Evolutionary conservation across 1,139 yeast genomes (phyloP).

Genomic region (Kodamaea derodonti): DNA sequence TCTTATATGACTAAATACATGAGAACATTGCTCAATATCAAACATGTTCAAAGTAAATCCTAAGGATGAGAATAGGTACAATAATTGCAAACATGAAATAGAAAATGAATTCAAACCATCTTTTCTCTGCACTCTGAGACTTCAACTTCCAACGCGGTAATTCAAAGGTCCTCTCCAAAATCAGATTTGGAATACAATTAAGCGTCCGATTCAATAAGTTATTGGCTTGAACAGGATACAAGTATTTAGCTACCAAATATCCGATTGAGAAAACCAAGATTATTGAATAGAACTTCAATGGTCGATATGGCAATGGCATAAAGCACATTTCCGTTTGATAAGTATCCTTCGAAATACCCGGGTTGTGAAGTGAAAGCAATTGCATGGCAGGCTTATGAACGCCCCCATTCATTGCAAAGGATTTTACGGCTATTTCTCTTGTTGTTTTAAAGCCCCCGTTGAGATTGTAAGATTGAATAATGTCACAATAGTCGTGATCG

Average conservation of each 20-base stretch:
- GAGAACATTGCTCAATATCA: too few relatives aligned
- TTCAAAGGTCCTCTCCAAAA: constrained; percentile 1
- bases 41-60: constrained; percentile 4
- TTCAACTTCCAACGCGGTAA: constrained; percentile 6
- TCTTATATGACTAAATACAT: too few relatives aligned
- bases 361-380: constrained; percentile 63
- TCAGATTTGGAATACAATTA: neutral
- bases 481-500: constrained; percentile 93
- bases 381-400: constrained; percentile 82
- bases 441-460: constrained; percentile 34
- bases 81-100: constrained; percentile 4
- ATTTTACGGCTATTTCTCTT: constrained; percentile 81
- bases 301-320: constrained; percentile 64
- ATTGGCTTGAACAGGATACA: constrained; percentile 7
- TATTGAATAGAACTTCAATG: constrained; percentile 39
- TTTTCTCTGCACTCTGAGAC: neutral
- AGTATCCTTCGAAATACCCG: constrained; percentile 22
- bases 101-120: constrained; percentile 2
- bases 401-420: constrained; percentile 93
- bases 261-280: constrained; percentile 10
- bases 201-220: neutral
- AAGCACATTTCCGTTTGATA: constrained; percentile 59
- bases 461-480: constrained; percentile 49
- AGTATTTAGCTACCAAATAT: constrained; percentile 7
- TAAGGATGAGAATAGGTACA: constrained; percentile 5